Base-by-base conservation (phyloP, 768 basidiomycete species). In the Auricularia auricula-judae region DNA sequence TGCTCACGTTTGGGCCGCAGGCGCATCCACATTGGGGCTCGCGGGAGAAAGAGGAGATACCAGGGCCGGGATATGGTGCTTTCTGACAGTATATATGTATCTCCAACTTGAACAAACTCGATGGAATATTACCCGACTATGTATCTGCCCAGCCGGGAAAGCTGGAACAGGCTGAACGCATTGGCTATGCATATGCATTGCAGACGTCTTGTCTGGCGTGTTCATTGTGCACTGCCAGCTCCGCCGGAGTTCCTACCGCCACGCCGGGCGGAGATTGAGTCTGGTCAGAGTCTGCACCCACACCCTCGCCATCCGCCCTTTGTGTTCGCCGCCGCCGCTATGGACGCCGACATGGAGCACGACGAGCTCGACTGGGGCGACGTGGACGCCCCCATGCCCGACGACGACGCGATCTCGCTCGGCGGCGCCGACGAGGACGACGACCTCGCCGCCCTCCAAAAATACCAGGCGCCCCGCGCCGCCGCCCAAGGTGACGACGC, bases 311-410 rank as follows among this genome's bases (percentile, higher is more conserved):
- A 66, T 71, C 70, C 66, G 62, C 29, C 61, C 56, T 43, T 63
- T 64, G 68, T 62, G 36, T 63, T 54, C 66, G 63, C 62, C 63
- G 65, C 66, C 65, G 68, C 63, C 65, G 69, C 64, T 67, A 86
- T 88, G 85, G 84, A 82, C 67, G 86, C 87, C 71, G 88, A 89
- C 62, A 77, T 74, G 10, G 47, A 51, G 47, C 47, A 42, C 35
- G 88, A 90, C 70, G 74, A 82, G 34, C 78, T 90, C 47, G 89
- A 91, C 76, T 91, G 89, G 89, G 80, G 80, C 3, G 77, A 81
- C 64, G 81, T 81, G 18, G 79, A 80, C 62, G 80, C 69, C 62
- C 69, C 43, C 69, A 65, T 63, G 66, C 67, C 34, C 66, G 74
- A 51, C 43, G 84, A 84, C 69, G 83, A 86, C 68, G 81, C 86